Conservation (phyloP, 2,329 filamentous ascomycete species). For the Rasamsonia emersonii region DNA sequence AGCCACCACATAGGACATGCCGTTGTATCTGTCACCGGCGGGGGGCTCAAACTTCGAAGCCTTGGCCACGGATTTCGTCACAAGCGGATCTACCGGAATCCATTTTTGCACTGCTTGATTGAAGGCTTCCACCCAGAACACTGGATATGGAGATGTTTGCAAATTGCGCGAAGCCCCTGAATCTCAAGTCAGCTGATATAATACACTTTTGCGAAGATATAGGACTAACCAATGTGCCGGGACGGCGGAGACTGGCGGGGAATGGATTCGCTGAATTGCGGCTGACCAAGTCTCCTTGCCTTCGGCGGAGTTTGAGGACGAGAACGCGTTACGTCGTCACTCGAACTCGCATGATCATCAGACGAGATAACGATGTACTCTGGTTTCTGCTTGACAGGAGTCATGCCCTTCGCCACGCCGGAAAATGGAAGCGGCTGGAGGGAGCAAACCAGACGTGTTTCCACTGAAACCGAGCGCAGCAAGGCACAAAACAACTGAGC, state of each 20-base stretch:
- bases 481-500: constrained; percentile 86
- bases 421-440: constrained; percentile 71
- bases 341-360: constrained; percentile 24
- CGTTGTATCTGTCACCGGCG: constrained; percentile 64
- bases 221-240: constrained; percentile 14
- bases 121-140: constrained; percentile 93
- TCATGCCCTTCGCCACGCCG: constrained; percentile 35
- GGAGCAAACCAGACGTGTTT: constrained; percentile 79
- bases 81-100: constrained; percentile 78
- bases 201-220: not conserved
- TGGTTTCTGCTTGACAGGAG: constrained; percentile 32
- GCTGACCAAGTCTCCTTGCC: constrained; percentile 26
- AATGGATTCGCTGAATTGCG: constrained; percentile 19
- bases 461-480: constrained; percentile 71
- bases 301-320: constrained; percentile 11
- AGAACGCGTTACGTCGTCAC: constrained; percentile 15
- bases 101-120: constrained; percentile 83
- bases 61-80: constrained; percentile 70
- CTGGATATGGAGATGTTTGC: constrained; percentile 65
- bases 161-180: constrained; percentile 38
- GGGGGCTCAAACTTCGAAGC: constrained; percentile 74
- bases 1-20: constrained; percentile 72
- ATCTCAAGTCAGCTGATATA: constrained; percentile 1
- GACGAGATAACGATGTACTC: constrained; percentile 30
- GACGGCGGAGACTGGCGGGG: constrained; percentile 12